A percentile compares a stretch with the other conserved stretches of the same genome.
phyloP scores from a whole-genome alignment of 768 basidiomycete genomes.

The Tulasnella calospora region DNA sequence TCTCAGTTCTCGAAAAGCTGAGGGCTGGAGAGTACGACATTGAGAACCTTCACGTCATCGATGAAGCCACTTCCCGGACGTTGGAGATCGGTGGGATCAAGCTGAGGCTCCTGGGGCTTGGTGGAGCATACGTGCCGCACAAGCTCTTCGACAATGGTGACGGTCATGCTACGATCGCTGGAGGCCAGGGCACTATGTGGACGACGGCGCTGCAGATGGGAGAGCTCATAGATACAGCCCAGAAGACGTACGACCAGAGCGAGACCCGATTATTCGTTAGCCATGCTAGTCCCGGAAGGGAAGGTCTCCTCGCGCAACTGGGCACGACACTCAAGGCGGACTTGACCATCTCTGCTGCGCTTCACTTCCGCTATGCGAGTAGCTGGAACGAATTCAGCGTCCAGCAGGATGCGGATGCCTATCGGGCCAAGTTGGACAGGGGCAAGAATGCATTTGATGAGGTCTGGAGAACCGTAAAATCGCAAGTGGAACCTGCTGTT shows the following conservation, averaged over 20 bases:
- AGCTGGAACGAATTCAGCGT: slow-evolving; percentile 97
- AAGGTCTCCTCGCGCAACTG: slow-evolving; percentile 88
- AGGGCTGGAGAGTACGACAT: slow-evolving; percentile 75
- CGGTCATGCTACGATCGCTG: slow-evolving; percentile 93
- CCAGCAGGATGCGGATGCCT: slow-evolving; percentile 81
- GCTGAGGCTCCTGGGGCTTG: slow-evolving; percentile 89
- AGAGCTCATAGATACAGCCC: slow-evolving; percentile 95
- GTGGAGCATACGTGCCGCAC: slow-evolving; percentile 90
- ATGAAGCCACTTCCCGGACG: slow-evolving; percentile 91
- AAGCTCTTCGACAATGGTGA: slow-evolving; percentile 95
- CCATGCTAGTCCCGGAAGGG: slow-evolving; percentile 87
- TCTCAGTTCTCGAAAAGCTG: slow-evolving; percentile 87
- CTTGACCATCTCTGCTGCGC: slow-evolving; percentile 85
- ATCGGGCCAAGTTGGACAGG: slow-evolving; percentile 68
- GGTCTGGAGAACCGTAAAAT: slow-evolving; percentile 92
- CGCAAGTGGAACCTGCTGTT: slow-evolving; percentile 84
- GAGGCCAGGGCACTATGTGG: slow-evolving; percentile 98
- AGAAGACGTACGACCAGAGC: slow-evolving; percentile 83
- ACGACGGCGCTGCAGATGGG: slow-evolving; percentile 95
- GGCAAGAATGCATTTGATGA: slow-evolving; percentile 82
- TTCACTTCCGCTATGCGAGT: slow-evolving; percentile 95
- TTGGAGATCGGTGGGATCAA: slow-evolving; percentile 91
- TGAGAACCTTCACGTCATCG: slow-evolving; percentile 85
- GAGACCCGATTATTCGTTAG: slow-evolving; percentile 93
- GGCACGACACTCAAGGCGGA: slow-evolving; percentile 89